These are phyloP conservation scores for Cupressus sempervirens DNA, from an alignment of 75 land plant genomes.

Conservation along the genomic window DNA sequence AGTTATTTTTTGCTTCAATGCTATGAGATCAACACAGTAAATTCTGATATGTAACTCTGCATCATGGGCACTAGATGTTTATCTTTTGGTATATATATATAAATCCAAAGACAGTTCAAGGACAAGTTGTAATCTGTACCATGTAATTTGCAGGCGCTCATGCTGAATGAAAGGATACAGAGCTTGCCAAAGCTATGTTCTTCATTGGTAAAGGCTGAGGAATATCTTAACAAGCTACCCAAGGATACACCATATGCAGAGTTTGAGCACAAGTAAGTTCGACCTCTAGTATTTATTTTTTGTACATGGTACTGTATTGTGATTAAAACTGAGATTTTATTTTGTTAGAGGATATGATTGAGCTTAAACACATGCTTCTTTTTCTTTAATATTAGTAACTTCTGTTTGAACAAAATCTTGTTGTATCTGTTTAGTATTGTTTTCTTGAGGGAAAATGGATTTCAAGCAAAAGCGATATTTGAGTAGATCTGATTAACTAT, in stretches of 20 bases:
- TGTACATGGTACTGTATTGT: neutral
- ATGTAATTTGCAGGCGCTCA: conserved; percentile 54
- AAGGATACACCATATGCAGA: conserved; percentile 62
- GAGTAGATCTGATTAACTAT: neutral
- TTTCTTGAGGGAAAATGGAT: neutral
- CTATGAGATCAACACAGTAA: neutral
- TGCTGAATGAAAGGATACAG: conserved; percentile 93
- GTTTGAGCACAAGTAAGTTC: conserved; percentile 61
- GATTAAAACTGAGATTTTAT: neutral
- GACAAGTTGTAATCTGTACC: neutral
- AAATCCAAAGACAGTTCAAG: neutral
- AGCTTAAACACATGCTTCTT: neutral
- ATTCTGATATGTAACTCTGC: neutral
- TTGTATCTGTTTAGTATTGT: neutral
- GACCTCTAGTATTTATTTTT: neutral
- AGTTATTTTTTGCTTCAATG: neutral
- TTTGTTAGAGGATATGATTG: neutral
- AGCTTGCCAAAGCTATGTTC: conserved; percentile 59
- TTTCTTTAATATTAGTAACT: neutral
- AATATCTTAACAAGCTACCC: conserved; percentile 59
- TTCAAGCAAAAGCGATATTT: neutral
- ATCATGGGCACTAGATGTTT: neutral
- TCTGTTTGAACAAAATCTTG: neutral
- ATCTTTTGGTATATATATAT: neutral
- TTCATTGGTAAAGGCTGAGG: conserved; percentile 72